Conservation (phyloP, 139 green algal species). For the Axilococcus clingmanii region DNA sequence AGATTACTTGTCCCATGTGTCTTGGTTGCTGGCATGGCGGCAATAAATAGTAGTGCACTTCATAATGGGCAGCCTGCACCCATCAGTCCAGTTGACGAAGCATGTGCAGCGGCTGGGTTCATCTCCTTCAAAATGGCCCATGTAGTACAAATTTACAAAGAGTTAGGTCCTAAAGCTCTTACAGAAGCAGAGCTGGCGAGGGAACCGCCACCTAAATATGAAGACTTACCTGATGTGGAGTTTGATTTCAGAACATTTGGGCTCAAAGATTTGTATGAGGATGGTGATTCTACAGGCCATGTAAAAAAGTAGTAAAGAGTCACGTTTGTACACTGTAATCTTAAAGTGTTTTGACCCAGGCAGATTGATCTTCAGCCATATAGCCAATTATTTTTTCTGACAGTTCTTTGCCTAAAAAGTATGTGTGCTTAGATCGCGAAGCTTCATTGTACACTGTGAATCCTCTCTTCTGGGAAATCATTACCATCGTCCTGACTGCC, state of each 20-base stretch:
- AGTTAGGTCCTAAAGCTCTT: constrained; percentile 37
- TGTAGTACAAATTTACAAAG: constrained; percentile 45
- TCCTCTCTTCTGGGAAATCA: background rate
- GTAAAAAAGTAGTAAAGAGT: background rate
- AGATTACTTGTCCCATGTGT: constrained; percentile 48
- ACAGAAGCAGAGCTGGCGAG: constrained; percentile 18
- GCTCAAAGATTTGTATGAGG: background rate
- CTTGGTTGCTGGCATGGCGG: constrained; percentile 17
- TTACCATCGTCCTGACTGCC: background rate
- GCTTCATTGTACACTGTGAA: background rate
- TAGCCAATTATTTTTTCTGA: background rate
- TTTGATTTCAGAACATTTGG: constrained; percentile 2
- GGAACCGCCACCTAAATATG: constrained; percentile 4
- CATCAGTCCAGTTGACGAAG: constrained; percentile 23
- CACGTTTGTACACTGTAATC: background rate
- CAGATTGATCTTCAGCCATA: background rate
- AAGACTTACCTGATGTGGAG: constrained; percentile 13
- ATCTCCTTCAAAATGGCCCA: constrained; percentile 56
- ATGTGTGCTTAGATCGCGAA: background rate
- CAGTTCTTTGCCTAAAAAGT: background rate
- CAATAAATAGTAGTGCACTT: constrained; percentile 18
- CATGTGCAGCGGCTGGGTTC: constrained; percentile 50
- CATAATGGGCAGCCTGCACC: background rate
- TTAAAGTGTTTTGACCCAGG: background rate
- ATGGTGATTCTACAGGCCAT: background rate